Conservation (phyloP, 2,329 filamentous ascomycete species). For the Aaosphaeria arxii region DNA sequence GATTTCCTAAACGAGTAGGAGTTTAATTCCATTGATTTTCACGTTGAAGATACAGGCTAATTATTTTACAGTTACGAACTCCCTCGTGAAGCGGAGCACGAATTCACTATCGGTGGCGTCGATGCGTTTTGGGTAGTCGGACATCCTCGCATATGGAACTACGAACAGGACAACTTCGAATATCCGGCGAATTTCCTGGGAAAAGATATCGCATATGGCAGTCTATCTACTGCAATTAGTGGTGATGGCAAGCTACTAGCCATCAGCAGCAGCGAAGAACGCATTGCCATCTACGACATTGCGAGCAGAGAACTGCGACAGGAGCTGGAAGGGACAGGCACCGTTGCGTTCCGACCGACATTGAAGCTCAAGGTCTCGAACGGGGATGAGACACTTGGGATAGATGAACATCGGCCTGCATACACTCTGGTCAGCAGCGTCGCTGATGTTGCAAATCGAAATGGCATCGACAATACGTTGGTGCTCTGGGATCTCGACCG, state of each 20-base stretch:
- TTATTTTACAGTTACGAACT: conserved; percentile 6
- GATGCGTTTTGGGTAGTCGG: conserved; percentile 5
- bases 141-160: conserved; percentile 9
- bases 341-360: conserved; percentile 13
- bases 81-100: conserved; percentile 2
- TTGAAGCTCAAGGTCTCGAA: not conserved
- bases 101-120: conserved; percentile 5
- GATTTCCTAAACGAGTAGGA: conserved; percentile 1
- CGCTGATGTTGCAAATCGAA: not conserved
- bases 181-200: not conserved
- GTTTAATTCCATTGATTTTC: too few relatives aligned
- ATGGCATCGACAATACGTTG: conserved; percentile 4
- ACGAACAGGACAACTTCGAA: not conserved
- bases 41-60: not conserved
- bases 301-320: conserved; percentile 17
- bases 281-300: conserved; percentile 20
- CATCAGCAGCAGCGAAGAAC: conserved; percentile 11
- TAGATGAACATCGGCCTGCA: conserved; percentile 5
- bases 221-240: conserved; percentile 13
- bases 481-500: conserved; percentile 27
- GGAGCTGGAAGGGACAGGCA: conserved; percentile 18
- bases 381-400: not conserved
- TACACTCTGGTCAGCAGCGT: conserved; percentile 21
- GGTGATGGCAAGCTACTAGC: conserved; percentile 21
- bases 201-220: not conserved